These are phyloP conservation scores for Candida railenensis DNA, from an alignment of 805 yeast species.

Conservation along the genomic window DNA sequence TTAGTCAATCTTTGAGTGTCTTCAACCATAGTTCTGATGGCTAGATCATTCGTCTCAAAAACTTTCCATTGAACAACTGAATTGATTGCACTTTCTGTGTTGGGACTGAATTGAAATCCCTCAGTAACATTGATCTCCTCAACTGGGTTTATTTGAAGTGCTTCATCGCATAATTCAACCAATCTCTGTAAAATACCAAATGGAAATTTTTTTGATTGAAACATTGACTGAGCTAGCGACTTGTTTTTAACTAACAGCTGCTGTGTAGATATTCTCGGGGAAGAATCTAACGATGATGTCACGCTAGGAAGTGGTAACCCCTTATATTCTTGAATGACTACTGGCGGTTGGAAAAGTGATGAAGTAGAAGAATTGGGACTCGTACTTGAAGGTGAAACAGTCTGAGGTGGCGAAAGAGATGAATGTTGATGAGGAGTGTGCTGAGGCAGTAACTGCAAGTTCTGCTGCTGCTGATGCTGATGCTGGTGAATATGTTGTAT, in stretches of 20 bases:
- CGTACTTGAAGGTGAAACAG: constrained; percentile 7
- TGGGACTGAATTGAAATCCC: constrained; percentile 50
- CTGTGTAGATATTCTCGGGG: constrained; percentile 19
- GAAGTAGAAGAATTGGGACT: constrained; percentile 14
- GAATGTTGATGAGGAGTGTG: constrained; percentile 23
- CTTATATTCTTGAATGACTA: constrained; percentile 49
- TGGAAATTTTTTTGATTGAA: constrained; percentile 54
- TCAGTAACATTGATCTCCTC: constrained; percentile 49
- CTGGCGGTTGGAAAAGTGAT: constrained; percentile 16
- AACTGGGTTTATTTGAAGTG: constrained; percentile 64
- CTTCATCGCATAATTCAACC: constrained; percentile 69
- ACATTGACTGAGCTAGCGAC: constrained; percentile 27
- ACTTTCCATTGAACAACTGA: constrained; percentile 41
- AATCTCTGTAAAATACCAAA: constrained; percentile 58
- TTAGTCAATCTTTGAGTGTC: constrained; percentile 65
- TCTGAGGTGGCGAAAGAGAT: constrained; percentile 10
- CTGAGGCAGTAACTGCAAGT: constrained; percentile 17
- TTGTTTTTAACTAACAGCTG: constrained; percentile 13
- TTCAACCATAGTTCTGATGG: constrained; percentile 56
- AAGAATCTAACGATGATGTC: constrained; percentile 6
- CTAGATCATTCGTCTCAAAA: constrained; percentile 63
- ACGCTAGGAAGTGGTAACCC: constrained; percentile 49
- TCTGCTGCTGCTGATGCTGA: constrained; percentile 24
- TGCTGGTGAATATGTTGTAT: constrained; percentile 16
- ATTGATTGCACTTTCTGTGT: constrained; percentile 55